Conservation (phyloP, 345 rosid species). For the Boechera stricta region DNA sequence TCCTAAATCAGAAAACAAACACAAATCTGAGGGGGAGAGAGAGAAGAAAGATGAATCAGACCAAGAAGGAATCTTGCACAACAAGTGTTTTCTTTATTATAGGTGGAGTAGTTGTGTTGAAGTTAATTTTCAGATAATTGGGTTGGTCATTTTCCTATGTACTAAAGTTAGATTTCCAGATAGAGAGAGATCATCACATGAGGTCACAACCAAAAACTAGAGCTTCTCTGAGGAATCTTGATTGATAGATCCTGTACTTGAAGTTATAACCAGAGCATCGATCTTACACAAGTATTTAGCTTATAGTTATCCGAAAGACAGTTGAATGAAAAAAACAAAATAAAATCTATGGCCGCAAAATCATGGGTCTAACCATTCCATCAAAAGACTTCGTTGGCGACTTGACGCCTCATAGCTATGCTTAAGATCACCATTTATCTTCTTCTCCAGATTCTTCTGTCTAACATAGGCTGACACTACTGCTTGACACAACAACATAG, state of each 20-base stretch:
- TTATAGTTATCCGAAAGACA: constrained; percentile 14
- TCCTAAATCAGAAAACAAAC: constrained; percentile 40
- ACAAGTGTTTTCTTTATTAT: constrained; percentile 1
- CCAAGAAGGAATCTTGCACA: constrained; percentile 37
- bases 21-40: constrained; percentile 27
- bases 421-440: constrained; percentile 33
- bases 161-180: constrained; percentile 6
- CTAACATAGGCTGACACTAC: constrained; percentile 14
- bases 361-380: constrained; percentile 36
- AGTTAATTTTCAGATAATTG: constrained; percentile 1
- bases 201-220: constrained; percentile 25
- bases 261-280: constrained; percentile 5
- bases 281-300: constrained; percentile 26
- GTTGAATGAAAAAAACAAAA: not conserved
- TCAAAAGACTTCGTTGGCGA: constrained; percentile 20
- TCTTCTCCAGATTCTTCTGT: constrained; percentile 20
- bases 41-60: not conserved
- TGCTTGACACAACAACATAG: constrained; percentile 30
- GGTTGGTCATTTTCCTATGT: constrained; percentile 10
- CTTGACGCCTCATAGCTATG: constrained; percentile 20
- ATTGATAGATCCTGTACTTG: not conserved
- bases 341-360: constrained; percentile 40
- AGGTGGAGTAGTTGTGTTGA: constrained; percentile 20
- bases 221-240: not conserved
- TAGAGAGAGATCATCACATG: constrained; percentile 10